A percentile compares a stretch with the other conserved stretches of the same genome.
phyloP scores from a whole-genome alignment of 139 green algal genomes.

The Volvox africanus region DNA sequence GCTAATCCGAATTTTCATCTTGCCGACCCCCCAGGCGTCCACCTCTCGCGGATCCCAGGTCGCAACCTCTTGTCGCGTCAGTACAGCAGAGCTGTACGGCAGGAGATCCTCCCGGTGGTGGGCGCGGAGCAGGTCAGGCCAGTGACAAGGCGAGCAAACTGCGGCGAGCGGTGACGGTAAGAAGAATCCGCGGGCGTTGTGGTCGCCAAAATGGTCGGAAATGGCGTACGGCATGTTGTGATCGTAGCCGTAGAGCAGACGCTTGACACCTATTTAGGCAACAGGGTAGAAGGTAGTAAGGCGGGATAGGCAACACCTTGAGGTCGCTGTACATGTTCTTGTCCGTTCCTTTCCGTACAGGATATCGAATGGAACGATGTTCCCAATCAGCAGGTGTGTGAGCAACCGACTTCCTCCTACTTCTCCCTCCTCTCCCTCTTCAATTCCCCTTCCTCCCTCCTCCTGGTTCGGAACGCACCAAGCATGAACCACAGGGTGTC shows the following conservation, averaged over 20 bases:
- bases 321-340: too few species aligned
- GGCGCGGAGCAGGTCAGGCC: neutral
- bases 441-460: too few species aligned
- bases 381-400: too few species aligned
- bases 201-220: conserved; percentile 35
- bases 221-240: conserved; percentile 33
- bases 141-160: conserved; percentile 43
- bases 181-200: conserved; percentile 34
- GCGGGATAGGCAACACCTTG: too few species aligned
- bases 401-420: too few species aligned
- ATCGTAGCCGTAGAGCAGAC: conserved; percentile 28
- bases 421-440: too few species aligned
- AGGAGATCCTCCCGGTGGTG: neutral
- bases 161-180: conserved; percentile 30
- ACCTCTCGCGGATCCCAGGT: neutral
- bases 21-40: neutral
- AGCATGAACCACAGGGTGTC: conserved; percentile 46
- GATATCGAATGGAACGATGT: too few species aligned
- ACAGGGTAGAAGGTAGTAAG: too few species aligned
- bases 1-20: neutral
- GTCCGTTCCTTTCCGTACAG: too few species aligned
- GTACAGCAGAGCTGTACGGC: neutral
- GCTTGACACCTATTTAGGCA: conserved; percentile 8
- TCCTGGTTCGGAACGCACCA: neutral
- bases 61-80: neutral